phyloP scores from a whole-genome alignment of 148 eudicot species.

The Linanthus parryae region DNA sequence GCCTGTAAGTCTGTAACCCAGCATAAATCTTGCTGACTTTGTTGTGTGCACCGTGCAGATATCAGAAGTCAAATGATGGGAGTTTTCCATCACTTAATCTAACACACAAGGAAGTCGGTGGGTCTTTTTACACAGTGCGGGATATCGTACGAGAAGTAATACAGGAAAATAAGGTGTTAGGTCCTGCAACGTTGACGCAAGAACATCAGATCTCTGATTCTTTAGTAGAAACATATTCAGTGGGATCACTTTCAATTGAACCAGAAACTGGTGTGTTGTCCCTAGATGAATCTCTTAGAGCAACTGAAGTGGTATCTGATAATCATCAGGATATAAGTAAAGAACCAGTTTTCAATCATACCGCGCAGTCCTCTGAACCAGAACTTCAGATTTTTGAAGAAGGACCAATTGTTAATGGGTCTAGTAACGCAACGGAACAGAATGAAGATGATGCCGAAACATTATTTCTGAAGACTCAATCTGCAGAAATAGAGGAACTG shows the following conservation, averaged over 20 bases:
- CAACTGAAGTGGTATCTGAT: slow-evolving; percentile 4
- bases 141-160: slow-evolving; percentile 83
- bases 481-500: slow-evolving; percentile 15
- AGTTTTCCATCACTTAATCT: slow-evolving; percentile 77
- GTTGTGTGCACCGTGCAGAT: slow-evolving; percentile 35
- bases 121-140: slow-evolving; percentile 85
- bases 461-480: slow-evolving; percentile 9
- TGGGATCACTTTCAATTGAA: slow-evolving; percentile 45
- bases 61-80: slow-evolving; percentile 68
- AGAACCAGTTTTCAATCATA: slow-evolving; percentile 18
- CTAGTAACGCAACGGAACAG: slow-evolving; percentile 20
- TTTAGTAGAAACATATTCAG: slow-evolving; percentile 28
- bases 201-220: slow-evolving; percentile 27
- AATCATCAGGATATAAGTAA: slow-evolving; percentile 12
- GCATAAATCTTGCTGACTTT: no score
- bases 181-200: slow-evolving; percentile 49
- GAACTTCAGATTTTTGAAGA: slow-evolving; percentile 13
- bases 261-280: slow-evolving; percentile 25
- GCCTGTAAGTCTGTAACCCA: no score
- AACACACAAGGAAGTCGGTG: slow-evolving; percentile 95
- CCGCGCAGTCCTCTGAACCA: slow-evolving; percentile 18
- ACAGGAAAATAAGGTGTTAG: slow-evolving; percentile 86
- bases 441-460: slow-evolving; percentile 23
- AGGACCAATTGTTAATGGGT: slow-evolving; percentile 8
- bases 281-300: slow-evolving; percentile 16